These are phyloP conservation scores for Leccinum subgranulosum DNA, from an alignment of 768 basidiomycete genomes.

Conservation along the genomic window DNA sequence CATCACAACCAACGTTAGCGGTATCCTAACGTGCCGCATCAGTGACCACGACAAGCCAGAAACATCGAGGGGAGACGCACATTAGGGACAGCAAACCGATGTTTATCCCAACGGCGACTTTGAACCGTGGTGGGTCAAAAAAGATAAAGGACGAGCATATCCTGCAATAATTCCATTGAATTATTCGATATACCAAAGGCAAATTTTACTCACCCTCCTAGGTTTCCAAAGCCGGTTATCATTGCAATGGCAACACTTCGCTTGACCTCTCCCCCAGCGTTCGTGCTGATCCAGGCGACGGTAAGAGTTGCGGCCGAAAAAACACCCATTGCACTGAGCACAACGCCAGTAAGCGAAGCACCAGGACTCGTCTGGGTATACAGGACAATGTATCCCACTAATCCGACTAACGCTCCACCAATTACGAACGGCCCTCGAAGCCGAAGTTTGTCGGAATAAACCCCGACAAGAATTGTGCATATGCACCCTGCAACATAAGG, in stretches of 20 bases:
- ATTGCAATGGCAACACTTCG: constrained; percentile 48
- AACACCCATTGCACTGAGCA: constrained; percentile 49
- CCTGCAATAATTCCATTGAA: constrained; percentile 15
- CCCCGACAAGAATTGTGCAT: constrained; percentile 35
- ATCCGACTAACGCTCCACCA: constrained; percentile 33
- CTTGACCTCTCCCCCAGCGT: constrained; percentile 53
- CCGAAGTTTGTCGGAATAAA: constrained; percentile 40
- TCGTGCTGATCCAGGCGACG: constrained; percentile 51
- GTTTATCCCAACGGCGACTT: constrained; percentile 30
- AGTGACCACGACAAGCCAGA: constrained; percentile 23
- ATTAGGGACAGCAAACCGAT: constrained; percentile 26
- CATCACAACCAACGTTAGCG: constrained; percentile 39
- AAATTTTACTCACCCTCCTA: constrained; percentile 44
- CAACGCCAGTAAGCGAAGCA: constrained; percentile 38
- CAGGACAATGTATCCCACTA: constrained; percentile 48
- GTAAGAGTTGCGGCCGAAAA: constrained; percentile 41
- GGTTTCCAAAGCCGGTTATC: constrained; percentile 52
- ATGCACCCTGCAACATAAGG: constrained; percentile 44
- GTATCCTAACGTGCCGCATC: constrained; percentile 30
- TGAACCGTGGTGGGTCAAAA: constrained; percentile 35
- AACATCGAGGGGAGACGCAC: constrained; percentile 14
- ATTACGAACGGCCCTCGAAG: constrained; percentile 48
- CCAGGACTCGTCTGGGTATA: constrained; percentile 31
- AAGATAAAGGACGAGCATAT: constrained; percentile 42
- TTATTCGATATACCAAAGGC: background rate